These are phyloP conservation scores for Leishmania amazonensis DNA, from an alignment of 208 protist species.

Conservation along the genomic window DNA sequence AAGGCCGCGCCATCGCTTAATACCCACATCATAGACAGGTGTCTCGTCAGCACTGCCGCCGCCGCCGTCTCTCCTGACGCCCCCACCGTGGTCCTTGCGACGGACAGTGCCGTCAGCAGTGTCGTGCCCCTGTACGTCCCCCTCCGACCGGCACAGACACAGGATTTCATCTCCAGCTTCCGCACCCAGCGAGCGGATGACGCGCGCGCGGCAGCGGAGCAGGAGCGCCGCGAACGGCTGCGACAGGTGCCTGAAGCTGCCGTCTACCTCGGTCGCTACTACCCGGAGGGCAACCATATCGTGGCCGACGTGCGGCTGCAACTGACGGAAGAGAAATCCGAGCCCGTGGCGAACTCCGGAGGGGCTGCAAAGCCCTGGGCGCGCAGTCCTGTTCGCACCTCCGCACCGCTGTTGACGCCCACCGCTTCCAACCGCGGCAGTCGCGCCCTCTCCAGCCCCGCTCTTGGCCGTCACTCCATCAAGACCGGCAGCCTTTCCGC, in stretches of 20 bases:
- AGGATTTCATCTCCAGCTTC: constrained; percentile 20
- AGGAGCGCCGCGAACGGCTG: constrained; percentile 23
- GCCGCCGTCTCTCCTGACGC: background rate
- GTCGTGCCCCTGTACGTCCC: constrained; percentile 7
- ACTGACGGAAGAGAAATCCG: background rate
- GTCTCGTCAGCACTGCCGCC: constrained; percentile 4
- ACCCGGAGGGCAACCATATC: constrained; percentile 19
- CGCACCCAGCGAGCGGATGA: constrained; percentile 21
- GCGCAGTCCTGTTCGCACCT: background rate
- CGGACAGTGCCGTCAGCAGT: background rate
- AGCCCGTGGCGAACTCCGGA: background rate
- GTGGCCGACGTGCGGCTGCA: constrained; percentile 4
- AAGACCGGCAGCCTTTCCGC: background rate
- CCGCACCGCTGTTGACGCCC: background rate
- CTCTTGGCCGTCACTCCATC: background rate
- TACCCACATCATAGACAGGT: constrained; percentile 1
- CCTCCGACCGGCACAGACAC: constrained; percentile 19
- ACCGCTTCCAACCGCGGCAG: no score
- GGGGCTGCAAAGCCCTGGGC: background rate
- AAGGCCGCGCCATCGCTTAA: background rate
- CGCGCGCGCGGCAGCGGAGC: constrained; percentile 6
- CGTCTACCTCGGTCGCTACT: constrained; percentile 28
- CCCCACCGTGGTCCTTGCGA: background rate
- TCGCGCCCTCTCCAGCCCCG: background rate
- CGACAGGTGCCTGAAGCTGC: constrained; percentile 15